Evolutionary conservation across 2,329 filamentous ascomycete genomes (phyloP), one percentile per base, ranked within the genome.

Genomic region (Ceratocystis cacaofunesta): DNA sequence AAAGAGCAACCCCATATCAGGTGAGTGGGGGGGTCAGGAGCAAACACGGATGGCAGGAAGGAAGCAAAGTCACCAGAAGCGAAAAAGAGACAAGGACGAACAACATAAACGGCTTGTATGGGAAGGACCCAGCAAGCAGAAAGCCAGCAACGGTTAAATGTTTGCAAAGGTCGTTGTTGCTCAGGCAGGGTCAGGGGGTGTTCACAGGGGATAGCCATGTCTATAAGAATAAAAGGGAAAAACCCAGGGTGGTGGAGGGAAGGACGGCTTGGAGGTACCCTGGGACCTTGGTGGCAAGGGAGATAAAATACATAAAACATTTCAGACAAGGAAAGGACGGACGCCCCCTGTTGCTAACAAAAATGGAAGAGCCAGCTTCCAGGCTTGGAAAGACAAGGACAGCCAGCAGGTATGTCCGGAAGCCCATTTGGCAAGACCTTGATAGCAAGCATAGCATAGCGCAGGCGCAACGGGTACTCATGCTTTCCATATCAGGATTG

Each of bases 91-190:
- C 55, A 36, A 58, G 55, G 36, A 41, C 36, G 36, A 41, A 15
- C 36, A 32, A 58, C 15, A 58, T 8, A 58, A 36, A 58, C 55
- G 28, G 61, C 61, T 50, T 46, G 25, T 48, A n/a, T 62, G 61
- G 61, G 61, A 46, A 19, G 61, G 61, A 58, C 55, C 55, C 15
- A 58, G 61, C 15, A 48, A 44, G 46, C 15, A 58, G 61, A 25
- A 48, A 44, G 28, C 25, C 43, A 62, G 25, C 61, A 62, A 62
- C 61, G 61, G 43, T 62, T 62, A 62, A 62, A 62, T 62, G 61
- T 32, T 46, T 50, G 61, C 46, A 62, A 3, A 32, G 61, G 25
- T 10, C 36, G 60, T 62, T 48, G 25, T 44, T 58, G 55, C 55
- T 58, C 55, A 58, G 55, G 55, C 30, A 58, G 55, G 55, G 55